Evolutionary conservation across 805 yeast genomes (phyloP).

Genomic region (Lachancea quebecensis): DNA sequence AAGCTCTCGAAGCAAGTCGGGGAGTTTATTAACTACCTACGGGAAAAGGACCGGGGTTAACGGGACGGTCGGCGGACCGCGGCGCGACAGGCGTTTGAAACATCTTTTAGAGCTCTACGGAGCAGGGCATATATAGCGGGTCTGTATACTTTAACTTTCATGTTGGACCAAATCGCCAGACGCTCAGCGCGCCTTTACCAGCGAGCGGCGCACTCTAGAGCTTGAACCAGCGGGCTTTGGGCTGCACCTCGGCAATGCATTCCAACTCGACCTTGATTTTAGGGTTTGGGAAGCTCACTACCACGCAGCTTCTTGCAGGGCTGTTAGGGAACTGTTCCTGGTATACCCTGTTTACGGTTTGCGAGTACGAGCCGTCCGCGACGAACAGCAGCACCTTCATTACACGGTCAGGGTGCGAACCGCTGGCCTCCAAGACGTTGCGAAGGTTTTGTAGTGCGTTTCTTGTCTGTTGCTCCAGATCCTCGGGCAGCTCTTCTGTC

Average conservation of each 20-base stretch:
- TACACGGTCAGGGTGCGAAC: constrained; percentile 40
- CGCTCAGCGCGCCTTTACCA: background rate
- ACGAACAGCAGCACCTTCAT: constrained; percentile 47
- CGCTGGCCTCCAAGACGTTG: constrained; percentile 38
- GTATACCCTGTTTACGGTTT: constrained; percentile 41
- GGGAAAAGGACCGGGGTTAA: constrained; percentile 7
- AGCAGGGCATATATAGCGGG: constrained; percentile 5
- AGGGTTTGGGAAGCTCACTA: constrained; percentile 46
- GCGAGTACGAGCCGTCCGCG: constrained; percentile 37
- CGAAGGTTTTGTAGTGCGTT: constrained; percentile 40
- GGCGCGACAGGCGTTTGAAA: background rate
- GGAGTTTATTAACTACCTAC: constrained; percentile 7
- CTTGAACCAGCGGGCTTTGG: constrained; percentile 11
- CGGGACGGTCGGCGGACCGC: background rate
- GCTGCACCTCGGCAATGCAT: constrained; percentile 33
- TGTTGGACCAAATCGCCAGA: background rate
- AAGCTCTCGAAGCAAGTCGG: constrained; percentile 7
- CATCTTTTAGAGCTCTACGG: background rate
- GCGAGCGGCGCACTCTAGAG: background rate
- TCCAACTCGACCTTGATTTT: constrained; percentile 47
- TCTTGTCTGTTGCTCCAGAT: constrained; percentile 40
- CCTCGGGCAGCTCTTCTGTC: constrained; percentile 37
- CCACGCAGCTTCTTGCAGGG: constrained; percentile 50
- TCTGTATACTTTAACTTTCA: constrained; percentile 4
- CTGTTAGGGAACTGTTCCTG: constrained; percentile 39